Base-by-base conservation (phyloP, 139 green algal species). In the Chlamydomonas urium region DNA sequence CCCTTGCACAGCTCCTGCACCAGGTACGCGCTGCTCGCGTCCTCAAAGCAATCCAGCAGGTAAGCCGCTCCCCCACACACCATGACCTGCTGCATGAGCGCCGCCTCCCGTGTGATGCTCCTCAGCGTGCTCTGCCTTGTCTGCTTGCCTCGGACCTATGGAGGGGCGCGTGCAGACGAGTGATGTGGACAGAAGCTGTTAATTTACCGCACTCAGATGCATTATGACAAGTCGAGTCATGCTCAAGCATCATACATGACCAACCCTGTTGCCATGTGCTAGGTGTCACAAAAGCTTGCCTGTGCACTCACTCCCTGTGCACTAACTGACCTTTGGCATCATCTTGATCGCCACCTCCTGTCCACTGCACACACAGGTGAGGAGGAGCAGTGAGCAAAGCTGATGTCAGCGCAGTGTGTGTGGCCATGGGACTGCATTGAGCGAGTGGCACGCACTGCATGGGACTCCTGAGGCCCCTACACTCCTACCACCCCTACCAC, bases 1-100 rank as follows among this genome's bases (percentile, higher is more conserved):
- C 82, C 82, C 2, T 32, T n/a, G 59, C 82, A 88, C 3, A 81
- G 61, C 47, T 83, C 78, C 1, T 76, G 85, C 10, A 88, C 79
- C 0, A 88, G 33, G 36, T 75, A 67, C 2, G 82, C 71, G 19
- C 78, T 62, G 14, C 76, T 65, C n/a, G 65, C 68, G 38, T 75
- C 69, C 50, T 88, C 82, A 38, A 74, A 88, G 47, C 71, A 78
- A 8, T 79, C 82, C 47, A 77, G 28, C 31, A 88, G 68, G 2
- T 74, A 66, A 17, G 83, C 58, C 19, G 75, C 73, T 32, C 74
- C 68, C 2, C 56, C 61, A 35, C 71, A 78, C 1, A 45, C 48
- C n/a, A 31, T 48, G 14, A 81, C 32, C 0, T 50, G 62, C 26
- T 83, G 67, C 26, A 83, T 35, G 6, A 80, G 53, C 19, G 57